phyloP scores from a whole-genome alignment of 176 grass and related monocot genomes.

The Puccinellia tenuiflora region DNA sequence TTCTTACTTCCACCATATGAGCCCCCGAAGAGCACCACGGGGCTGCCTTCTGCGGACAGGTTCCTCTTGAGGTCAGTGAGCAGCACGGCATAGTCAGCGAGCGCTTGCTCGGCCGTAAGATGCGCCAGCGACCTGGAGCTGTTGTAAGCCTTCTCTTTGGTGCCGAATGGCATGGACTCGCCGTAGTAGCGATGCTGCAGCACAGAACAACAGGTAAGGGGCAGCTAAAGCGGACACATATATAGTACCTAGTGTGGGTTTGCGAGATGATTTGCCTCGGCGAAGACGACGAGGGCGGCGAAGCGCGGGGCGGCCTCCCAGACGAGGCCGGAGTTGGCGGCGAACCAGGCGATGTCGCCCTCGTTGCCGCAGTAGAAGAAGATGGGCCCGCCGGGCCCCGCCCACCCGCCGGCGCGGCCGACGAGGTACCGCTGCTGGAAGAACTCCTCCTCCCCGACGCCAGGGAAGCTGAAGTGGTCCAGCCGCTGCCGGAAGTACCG shows the following conservation, averaged over 20 bases:
- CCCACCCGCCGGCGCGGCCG: slow-evolving; percentile 41
- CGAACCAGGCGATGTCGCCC: slow-evolving; percentile 96
- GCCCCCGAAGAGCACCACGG: slow-evolving; percentile 87
- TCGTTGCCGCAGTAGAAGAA: slow-evolving; percentile 99
- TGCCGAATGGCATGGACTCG: slow-evolving; percentile 90
- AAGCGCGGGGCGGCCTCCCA: slow-evolving; percentile 87
- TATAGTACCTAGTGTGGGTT: not conserved
- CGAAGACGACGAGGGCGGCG: slow-evolving; percentile 91
- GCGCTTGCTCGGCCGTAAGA: slow-evolving; percentile 80
- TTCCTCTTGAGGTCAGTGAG: slow-evolving; percentile 75
- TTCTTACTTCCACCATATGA: slow-evolving; percentile 94
- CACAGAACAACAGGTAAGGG: not conserved
- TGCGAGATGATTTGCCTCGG: slow-evolving; percentile 40
- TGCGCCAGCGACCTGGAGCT: slow-evolving; percentile 63
- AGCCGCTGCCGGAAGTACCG: slow-evolving; percentile 81
- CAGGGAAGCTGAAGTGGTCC: slow-evolving; percentile 90
- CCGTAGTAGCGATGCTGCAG: slow-evolving; percentile 95
- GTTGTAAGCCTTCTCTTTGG: slow-evolving; percentile 69
- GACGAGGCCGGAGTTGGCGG: slow-evolving; percentile 82
- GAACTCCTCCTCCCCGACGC: slow-evolving; percentile 31
- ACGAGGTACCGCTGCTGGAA: slow-evolving; percentile 86
- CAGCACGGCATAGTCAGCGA: slow-evolving; percentile 78
- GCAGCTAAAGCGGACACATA: no score
- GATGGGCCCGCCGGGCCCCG: slow-evolving; percentile 49
- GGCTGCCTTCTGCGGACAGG: slow-evolving; percentile 66